Percentiles rank a stretch among this genome's conserved stretches.
Evolutionary conservation across 305 asterid species (phyloP).

Genomic region (Fraxinus paxiana): DNA sequence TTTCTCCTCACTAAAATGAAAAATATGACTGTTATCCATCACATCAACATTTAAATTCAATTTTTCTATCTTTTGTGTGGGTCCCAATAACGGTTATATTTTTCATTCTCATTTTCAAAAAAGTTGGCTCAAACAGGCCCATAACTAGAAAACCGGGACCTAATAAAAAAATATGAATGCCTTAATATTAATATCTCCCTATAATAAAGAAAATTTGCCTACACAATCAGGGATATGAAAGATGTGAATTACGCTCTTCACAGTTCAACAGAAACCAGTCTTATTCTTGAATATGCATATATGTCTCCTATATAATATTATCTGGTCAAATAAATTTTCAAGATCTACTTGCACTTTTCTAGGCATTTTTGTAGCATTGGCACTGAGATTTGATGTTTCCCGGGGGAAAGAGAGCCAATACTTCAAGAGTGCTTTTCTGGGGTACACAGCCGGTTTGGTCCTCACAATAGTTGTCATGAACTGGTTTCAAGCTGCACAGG

Average conservation of each 20-base stretch:
- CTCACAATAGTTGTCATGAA: constrained; percentile 86
- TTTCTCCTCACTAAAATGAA: too few species aligned
- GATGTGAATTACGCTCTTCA: neutral
- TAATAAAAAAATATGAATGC: neutral
- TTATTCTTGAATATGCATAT: neutral
- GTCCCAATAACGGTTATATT: too few species aligned
- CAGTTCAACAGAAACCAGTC: neutral
- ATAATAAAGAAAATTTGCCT: neutral
- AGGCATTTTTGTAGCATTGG: constrained; percentile 96
- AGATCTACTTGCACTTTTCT: constrained; percentile 22
- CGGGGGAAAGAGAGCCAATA: constrained; percentile 72
- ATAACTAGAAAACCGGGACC: neutral
- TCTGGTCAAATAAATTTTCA: neutral
- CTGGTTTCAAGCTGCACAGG: constrained; percentile 99
- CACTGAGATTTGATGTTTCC: constrained; percentile 86
- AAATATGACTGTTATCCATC: too few species aligned
- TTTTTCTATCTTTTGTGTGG: too few species aligned
- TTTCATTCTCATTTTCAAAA: too few species aligned
- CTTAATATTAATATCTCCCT: neutral
- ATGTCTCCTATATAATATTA: neutral
- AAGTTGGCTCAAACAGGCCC: too few species aligned
- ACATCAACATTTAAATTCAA: too few species aligned
- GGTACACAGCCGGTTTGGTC: constrained; percentile 65
- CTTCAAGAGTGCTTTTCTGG: constrained; percentile 82
- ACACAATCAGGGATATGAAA: neutral